Percentiles rank a stretch among this genome's conserved stretches.
These are phyloP conservation scores for Collybia sordida DNA, from an alignment of 768 basidiomycete species.

Conservation along the genomic window DNA sequence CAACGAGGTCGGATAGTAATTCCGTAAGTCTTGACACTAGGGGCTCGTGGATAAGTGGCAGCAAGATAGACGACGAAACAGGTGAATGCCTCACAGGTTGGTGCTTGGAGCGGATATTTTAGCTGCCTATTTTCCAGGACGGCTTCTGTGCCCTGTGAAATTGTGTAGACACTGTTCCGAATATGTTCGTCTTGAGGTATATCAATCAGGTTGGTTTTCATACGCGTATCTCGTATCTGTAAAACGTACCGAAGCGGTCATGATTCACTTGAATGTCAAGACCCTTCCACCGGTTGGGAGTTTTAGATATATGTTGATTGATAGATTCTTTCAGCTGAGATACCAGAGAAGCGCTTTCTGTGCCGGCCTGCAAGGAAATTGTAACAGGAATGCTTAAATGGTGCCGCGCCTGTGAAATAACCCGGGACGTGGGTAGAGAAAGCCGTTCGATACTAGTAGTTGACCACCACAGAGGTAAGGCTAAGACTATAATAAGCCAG, in stretches of 20 bases:
- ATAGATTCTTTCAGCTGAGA: constrained; percentile 22
- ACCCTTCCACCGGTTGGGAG: constrained; percentile 39
- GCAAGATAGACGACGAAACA: background rate
- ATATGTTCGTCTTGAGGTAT: constrained; percentile 5
- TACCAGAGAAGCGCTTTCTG: constrained; percentile 9
- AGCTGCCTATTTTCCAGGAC: constrained; percentile 27
- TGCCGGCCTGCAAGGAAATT: constrained; percentile 33
- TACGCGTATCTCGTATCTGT: background rate
- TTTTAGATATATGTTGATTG: constrained; percentile 20
- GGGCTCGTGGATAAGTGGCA: background rate
- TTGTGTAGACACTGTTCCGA: constrained; percentile 19
- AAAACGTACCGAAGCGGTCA: constrained; percentile 34
- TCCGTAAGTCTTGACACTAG: constrained; percentile 24
- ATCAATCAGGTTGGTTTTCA: background rate
- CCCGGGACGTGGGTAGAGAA: constrained; percentile 62
- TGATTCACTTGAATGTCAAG: constrained; percentile 34
- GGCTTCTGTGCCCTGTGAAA: constrained; percentile 15
- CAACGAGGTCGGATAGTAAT: constrained; percentile 35
- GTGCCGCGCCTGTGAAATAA: constrained; percentile 49
- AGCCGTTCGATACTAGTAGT: constrained; percentile 88
- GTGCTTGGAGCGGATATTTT: constrained; percentile 24
- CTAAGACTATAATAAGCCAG: constrained; percentile 74
- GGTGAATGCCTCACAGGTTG: constrained; percentile 16
- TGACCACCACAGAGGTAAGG: constrained; percentile 91
- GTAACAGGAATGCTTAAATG: constrained; percentile 46